Conservation (phyloP, 2,329 filamentous ascomycete species). For the Westerdykella ornata region DNA sequence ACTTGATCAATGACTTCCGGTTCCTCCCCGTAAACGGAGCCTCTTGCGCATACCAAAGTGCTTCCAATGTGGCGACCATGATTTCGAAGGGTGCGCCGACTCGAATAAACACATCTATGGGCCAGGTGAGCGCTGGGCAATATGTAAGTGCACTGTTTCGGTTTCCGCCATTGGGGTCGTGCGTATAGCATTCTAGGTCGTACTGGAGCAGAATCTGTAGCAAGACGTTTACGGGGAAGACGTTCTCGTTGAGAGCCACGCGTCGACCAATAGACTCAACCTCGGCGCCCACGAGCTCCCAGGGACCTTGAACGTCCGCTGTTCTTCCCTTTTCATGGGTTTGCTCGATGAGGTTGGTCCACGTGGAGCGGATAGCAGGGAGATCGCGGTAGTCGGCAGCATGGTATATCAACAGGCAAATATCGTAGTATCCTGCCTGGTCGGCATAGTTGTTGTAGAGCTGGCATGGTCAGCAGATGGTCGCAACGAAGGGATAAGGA, state of each 20-base stretch:
- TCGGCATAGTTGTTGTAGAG: conserved; percentile 93
- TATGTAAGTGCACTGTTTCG: conserved; percentile 9
- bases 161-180: conserved; percentile 24
- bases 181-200: conserved; percentile 46
- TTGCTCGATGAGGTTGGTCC: conserved; percentile 72
- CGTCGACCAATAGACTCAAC: conserved; percentile 53
- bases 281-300: conserved; percentile 60
- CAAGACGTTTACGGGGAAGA: conserved; percentile 48
- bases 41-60: conserved; percentile 61
- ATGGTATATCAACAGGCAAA: conserved; percentile 88
- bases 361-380: conserved; percentile 75
- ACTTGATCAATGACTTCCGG: conserved; percentile 51
- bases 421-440: conserved; percentile 84
- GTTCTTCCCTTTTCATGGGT: conserved; percentile 49
- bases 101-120: conserved; percentile 59
- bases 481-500: background rate
- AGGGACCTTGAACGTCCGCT: conserved; percentile 50
- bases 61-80: conserved; percentile 56
- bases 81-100: conserved; percentile 56
- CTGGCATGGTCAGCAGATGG: conserved; percentile 38
- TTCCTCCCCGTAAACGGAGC: conserved; percentile 56
- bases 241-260: conserved; percentile 49
- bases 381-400: conserved; percentile 85
- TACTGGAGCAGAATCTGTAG: conserved; percentile 34
- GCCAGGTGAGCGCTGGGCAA: conserved; percentile 46